Percentiles rank a stretch among this genome's conserved stretches.
phyloP scores from a whole-genome alignment of 441 rosid genomes.

The Erodium chrysanthum region DNA sequence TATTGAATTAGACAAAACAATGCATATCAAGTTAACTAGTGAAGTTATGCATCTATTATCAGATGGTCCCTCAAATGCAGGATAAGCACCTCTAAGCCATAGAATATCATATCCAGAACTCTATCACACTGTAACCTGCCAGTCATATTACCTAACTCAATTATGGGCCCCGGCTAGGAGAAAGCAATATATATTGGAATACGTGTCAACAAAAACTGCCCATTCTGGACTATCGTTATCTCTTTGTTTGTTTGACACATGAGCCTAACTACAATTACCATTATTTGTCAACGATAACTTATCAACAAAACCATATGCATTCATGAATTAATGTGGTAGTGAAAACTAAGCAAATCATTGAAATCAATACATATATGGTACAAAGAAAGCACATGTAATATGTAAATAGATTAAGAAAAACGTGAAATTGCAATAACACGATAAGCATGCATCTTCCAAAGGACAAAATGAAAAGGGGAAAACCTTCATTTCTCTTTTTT shows the following conservation, averaged over 20 bases:
- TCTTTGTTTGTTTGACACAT: neutral
- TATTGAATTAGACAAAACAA: too few species aligned
- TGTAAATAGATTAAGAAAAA: neutral
- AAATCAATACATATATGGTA: neutral
- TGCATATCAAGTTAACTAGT: too few species aligned
- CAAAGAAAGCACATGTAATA: neutral
- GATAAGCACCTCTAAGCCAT: neutral
- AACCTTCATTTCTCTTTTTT: conserved; percentile 36
- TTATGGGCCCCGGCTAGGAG: neutral
- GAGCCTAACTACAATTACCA: neutral
- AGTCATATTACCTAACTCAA: neutral
- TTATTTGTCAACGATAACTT: neutral
- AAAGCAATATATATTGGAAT: neutral
- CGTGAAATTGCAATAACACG: neutral
- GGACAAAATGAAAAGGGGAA: neutral
- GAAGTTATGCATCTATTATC: neutral
- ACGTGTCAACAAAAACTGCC: neutral
- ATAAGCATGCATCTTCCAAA: neutral
- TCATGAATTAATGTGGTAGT: neutral
- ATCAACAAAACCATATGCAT: neutral
- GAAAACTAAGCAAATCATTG: neutral
- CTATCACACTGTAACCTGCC: neutral
- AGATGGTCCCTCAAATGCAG: neutral
- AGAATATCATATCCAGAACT: neutral
- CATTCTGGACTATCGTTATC: neutral